Evolutionary conservation across 805 yeast species (phyloP), one percentile per base, ranked within the genome.

Genomic region (Myxozyma udenii): DNA sequence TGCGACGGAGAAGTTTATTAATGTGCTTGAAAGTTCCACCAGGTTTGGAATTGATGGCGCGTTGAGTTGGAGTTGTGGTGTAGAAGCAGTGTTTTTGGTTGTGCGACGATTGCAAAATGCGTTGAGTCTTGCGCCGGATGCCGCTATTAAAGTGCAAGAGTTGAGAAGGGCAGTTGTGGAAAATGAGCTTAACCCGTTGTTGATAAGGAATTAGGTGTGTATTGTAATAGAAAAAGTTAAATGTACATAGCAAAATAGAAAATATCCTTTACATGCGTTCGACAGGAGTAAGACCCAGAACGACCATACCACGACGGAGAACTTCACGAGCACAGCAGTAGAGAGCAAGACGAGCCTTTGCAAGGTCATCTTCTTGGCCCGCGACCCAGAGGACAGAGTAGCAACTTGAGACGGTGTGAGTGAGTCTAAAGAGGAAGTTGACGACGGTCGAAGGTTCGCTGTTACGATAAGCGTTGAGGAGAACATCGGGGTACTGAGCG

Each of bases 321-420:
- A 88, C 95, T 73, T 85, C 95, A 72, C 90, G 83, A 46, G 96
- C 96, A 58, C 96, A 77, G 47, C 84, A 76, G 70, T 90, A 93
- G 60, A 93, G 78, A 2, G 98, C 96, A 71, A 91, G 76, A 73
- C 98, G 85, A 26, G 98, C 96, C 51, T 78, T 69, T 48, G 97
- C 91, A 64, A 93, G 75, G 46, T 85, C 90, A 66, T 80, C 79
- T 57, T 84, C 85, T 74, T 93, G 98, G 57, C 97, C 97, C 61
- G 95, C 88, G 57, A 93, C 98, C 95, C 98, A 88, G 67, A 93
- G 76, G 46, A 87, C 84, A 66, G 89, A 95, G 73, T 93, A 93
- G 71, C 96, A 87, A n/a, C 93, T 86, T 16, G 97, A 89, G 44
- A 93, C 96, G 70, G 84, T 85, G 69, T 93, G 98, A 12, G 97